A percentile compares a stretch with the other conserved stretches of the same genome.
phyloP scores from a whole-genome alignment of 1,284 basidiomycete genomes.

The Puccinia triticina region DNA sequence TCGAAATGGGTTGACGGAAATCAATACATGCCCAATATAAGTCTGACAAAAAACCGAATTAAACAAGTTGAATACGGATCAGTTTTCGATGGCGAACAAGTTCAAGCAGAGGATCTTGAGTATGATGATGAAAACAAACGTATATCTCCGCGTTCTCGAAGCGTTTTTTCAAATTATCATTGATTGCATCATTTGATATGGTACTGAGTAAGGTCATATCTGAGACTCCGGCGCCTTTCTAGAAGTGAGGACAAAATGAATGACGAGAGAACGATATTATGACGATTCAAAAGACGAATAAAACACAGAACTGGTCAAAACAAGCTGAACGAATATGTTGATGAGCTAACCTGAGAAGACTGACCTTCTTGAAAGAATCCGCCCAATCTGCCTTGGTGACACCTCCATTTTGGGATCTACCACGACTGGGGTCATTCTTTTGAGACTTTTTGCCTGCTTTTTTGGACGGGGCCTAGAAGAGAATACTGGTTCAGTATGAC shows the following conservation, averaged over 20 bases:
- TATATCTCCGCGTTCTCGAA: slow-evolving; percentile 97
- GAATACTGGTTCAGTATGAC: neutral
- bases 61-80: neutral
- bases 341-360: slow-evolving; percentile 8
- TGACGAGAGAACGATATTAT: neutral
- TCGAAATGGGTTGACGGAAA: slow-evolving; percentile 98
- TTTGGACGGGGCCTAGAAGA: slow-evolving; percentile 42
- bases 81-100: neutral
- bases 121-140: slow-evolving; percentile 59
- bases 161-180: slow-evolving; percentile 94
- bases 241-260: slow-evolving; percentile 51
- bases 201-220: slow-evolving; percentile 98
- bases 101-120: too few relatives aligned
- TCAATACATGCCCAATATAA: slow-evolving; percentile 95
- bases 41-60: slow-evolving; percentile 64
- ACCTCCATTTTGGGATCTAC: slow-evolving; percentile 35
- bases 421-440: slow-evolving; percentile 31
- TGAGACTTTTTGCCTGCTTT: slow-evolving; percentile 49
- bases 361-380: slow-evolving; percentile 52
- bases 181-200: slow-evolving; percentile 96
- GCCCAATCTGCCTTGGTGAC: slow-evolving; percentile 50
- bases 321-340: slow-evolving; percentile 3
- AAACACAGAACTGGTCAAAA: neutral
- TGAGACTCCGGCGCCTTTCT: slow-evolving; percentile 75
- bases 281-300: neutral